Base-by-base conservation (phyloP, 495 filamentous ascomycete species). In the Jackrogersella minutella region DNA sequence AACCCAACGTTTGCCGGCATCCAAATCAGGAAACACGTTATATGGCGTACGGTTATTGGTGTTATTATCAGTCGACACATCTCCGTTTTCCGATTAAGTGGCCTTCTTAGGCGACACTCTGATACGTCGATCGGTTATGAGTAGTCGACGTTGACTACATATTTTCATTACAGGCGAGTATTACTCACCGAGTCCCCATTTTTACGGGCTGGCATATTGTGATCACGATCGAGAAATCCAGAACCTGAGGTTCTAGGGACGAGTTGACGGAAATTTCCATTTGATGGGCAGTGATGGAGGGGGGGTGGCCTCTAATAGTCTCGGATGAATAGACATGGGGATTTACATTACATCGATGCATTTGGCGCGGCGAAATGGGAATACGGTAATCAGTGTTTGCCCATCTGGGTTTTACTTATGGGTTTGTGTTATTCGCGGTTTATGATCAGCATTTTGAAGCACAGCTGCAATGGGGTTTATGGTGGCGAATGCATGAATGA, bases 291-390 rank as follows among this genome's bases (percentile, higher is more conserved):
- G 33, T 43, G 62, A 47, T 41, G n/a, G 21, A 36, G 19, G 36
- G 7, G n/a, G n/a, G n/a, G n/a, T n/a, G n/a, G n/a, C 10, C 34
- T 46, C 26, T 21, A 28, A 40, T 10, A 54, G 30, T 49, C 34
- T 46, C 19, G 14, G 17, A 33, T n/a, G 16, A 33, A 28, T 24
- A 36, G 41, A 52, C 14, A 34, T 26, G 21, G 41, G 19, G 19
- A 54, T 63, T 43, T 40, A 56, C 43, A 66, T 37, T 40, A 56
- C 43, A 66, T 37, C 34, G 58, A 69, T 69, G 66, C 66, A 69
- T 69, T n/a, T 51, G 51, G 64, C n/a, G 44, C 37, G 66, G 66
- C 66, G 66, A 64, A 69, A 57, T 6, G 60, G 60, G 34, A 34
- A 61, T 44, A 6, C 2, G 49, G 30, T 14, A 31, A 49, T 17